Conservation (phyloP, 371 early-diverging fungal species). For the Mortierella sp. region DNA sequence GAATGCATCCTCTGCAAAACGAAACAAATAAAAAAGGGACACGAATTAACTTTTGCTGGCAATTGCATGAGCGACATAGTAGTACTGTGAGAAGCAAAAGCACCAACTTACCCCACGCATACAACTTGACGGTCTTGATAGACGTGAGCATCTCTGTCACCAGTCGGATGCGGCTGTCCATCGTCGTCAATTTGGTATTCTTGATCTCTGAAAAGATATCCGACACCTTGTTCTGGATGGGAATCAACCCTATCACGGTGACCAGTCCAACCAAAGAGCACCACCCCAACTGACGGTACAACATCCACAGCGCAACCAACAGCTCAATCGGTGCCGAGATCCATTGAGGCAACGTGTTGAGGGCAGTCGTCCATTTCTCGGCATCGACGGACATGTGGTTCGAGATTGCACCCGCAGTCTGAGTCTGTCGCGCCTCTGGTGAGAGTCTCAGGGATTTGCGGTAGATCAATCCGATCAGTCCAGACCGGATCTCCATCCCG, state of each 20-base stretch:
- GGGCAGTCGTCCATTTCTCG: conserved; percentile 27
- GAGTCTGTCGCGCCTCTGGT: conserved; percentile 81
- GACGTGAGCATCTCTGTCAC: conserved; percentile 62
- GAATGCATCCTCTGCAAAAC: conserved; percentile 59
- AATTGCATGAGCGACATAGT: conserved; percentile 18
- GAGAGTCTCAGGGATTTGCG: conserved; percentile 86
- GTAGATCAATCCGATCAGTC: conserved; percentile 89
- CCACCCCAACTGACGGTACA: conserved; percentile 78
- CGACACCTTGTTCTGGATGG: conserved; percentile 63
- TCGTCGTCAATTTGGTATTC: conserved; percentile 58
- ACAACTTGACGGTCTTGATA: conserved; percentile 61
- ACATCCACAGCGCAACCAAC: conserved; percentile 30
- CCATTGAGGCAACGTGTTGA: conserved; percentile 28
- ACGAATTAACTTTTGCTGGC: conserved; percentile 55
- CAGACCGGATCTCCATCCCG: conserved; percentile 75
- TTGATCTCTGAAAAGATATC: conserved; percentile 59
- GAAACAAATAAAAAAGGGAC: background rate
- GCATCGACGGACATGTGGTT: conserved; percentile 89
- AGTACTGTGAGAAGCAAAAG: too few species aligned
- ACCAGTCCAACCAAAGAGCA: conserved; percentile 73
- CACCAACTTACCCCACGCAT: conserved; percentile 68
- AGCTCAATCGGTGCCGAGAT: conserved; percentile 36
- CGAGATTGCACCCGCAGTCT: conserved; percentile 80
- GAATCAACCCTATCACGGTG: conserved; percentile 57
- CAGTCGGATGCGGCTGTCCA: conserved; percentile 26